Percentiles rank a stretch among this genome's conserved stretches.
Conservation (phyloP, 345 rosid genomes). For the Pistacia integerrima region DNA sequence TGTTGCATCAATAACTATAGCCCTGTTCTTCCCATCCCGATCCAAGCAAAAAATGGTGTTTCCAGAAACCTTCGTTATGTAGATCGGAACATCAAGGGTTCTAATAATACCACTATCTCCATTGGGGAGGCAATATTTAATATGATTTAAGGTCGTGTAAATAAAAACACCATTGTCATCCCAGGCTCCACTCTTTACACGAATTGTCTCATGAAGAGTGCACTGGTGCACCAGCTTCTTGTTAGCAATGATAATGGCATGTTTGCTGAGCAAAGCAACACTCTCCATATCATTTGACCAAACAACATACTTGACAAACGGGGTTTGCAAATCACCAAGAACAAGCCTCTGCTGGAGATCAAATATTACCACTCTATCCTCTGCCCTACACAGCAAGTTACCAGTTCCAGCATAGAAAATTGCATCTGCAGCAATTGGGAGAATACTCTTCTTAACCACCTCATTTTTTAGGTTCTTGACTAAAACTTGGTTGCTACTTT, state of each 20-base stretch:
- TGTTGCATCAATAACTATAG: conserved; percentile 71
- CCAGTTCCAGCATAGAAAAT: conserved; percentile 94
- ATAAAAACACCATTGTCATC: conserved; percentile 93
- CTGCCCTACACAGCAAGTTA: conserved; percentile 80
- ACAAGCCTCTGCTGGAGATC: conserved; percentile 91
- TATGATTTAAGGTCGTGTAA: conserved; percentile 83
- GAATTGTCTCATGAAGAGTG: conserved; percentile 90
- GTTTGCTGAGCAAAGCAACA: conserved; percentile 95
- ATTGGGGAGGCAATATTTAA: conserved; percentile 93
- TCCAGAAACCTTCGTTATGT: conserved; percentile 75
- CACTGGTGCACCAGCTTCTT: conserved; percentile 84
- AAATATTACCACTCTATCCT: conserved; percentile 79
- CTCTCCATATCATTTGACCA: conserved; percentile 96
- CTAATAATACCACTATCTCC: conserved; percentile 85
- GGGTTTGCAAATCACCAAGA: conserved; percentile 83
- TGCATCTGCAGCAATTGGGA: conserved; percentile 78
- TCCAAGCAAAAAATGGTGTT: conserved; percentile 78
- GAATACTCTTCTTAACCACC: conserved; percentile 71
- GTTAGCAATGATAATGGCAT: conserved; percentile 78
- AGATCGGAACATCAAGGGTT: conserved; percentile 85
- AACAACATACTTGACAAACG: conserved; percentile 73
- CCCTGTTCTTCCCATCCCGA: conserved; percentile 80
- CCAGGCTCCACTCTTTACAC: conserved; percentile 97
- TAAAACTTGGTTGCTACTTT: conserved; percentile 78
- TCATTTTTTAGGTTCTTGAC: conserved; percentile 82